Conservation (phyloP, 495 filamentous ascomycete species). For the Chaetomium fimeti region DNA sequence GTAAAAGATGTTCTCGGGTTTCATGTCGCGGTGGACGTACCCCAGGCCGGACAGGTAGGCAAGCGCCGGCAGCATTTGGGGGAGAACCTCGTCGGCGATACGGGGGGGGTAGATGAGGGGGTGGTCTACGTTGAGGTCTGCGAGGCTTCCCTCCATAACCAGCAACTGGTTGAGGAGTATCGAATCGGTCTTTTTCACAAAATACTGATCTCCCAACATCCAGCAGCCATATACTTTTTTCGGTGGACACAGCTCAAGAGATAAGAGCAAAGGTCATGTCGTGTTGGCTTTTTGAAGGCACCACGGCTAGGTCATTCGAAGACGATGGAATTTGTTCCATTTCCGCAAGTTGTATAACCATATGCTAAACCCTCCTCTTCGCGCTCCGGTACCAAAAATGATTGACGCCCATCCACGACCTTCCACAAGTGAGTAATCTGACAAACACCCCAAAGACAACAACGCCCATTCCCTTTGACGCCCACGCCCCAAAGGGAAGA, state of each 20-base stretch:
- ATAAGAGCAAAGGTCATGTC: no score
- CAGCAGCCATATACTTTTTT: no score
- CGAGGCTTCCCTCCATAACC: constrained; percentile 15
- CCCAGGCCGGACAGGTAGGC: constrained; percentile 9
- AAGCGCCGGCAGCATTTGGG: constrained; percentile 21
- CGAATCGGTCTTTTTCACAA: no score
- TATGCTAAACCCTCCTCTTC: not conserved
- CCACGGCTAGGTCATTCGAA: not conserved
- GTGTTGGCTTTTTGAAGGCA: no score
- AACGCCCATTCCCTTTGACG: constrained; percentile 2
- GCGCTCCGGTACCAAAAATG: not conserved
- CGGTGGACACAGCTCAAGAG: no score
- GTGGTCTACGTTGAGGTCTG: not conserved
- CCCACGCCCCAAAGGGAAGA: constrained; percentile 3
- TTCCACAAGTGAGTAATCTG: not conserved
- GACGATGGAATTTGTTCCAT: not conserved
- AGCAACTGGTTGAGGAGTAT: not conserved
- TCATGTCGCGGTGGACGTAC: constrained; percentile 19
- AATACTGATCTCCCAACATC: no score
- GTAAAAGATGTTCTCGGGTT: constrained; percentile 24
- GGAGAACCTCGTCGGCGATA: not conserved
- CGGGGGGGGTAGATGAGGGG: not conserved
- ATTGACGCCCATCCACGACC: not conserved
- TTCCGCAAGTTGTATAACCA: not conserved
- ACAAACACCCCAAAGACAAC: not conserved